Evolutionary conservation across 179 eudicot genomes (phyloP), one percentile per base, ranked within the genome.

Genomic region (Beta macrorhiza): DNA sequence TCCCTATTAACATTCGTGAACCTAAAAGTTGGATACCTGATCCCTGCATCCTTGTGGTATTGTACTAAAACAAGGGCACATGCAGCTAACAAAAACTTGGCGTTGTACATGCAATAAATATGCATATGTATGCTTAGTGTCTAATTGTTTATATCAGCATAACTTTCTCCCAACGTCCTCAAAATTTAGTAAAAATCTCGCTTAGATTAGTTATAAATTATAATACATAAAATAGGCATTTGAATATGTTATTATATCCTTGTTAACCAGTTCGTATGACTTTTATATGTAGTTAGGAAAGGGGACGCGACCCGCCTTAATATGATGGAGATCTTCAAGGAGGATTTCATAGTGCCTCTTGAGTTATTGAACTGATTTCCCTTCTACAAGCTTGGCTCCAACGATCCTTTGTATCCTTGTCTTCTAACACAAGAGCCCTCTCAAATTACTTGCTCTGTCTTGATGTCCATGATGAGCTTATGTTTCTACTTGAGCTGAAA

Each of bases 401-500:
- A 44, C 87, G 87, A 42, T 81, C 84, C 57, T 76, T 79, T 37
- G 87, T 78, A 62, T 83, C 82, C 82, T 74, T 69, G 77, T 83
- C 88, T 5, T 83, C 78, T 49, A 80, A 67, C 13, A 86, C 86
- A 13, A 86, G 86, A 42, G 88, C 86, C 74, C 82, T 83, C 75
- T 83, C 87, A 22, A 86, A 86, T 47, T 77, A 79, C 83, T 83
- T 86, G 86, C 83, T 86, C 73, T 86, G 88, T 67, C 83, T 82
- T 55, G 83, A 57, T 25, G 84, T 83, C 88, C 88, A 86, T 79
- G 80, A 13, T 37, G 85, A 80, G 74, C 57, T 56, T n/a, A 75
- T 53, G 49, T 75, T 83, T 76, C 79, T 79, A 53, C 70, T 76
- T 45, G 78, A 75, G 52, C 80, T 65, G 13, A 64, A 32, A 49